These are phyloP conservation scores for Kingdonia uniflora DNA, from an alignment of 164 flowering plant species.

Conservation along the genomic window DNA sequence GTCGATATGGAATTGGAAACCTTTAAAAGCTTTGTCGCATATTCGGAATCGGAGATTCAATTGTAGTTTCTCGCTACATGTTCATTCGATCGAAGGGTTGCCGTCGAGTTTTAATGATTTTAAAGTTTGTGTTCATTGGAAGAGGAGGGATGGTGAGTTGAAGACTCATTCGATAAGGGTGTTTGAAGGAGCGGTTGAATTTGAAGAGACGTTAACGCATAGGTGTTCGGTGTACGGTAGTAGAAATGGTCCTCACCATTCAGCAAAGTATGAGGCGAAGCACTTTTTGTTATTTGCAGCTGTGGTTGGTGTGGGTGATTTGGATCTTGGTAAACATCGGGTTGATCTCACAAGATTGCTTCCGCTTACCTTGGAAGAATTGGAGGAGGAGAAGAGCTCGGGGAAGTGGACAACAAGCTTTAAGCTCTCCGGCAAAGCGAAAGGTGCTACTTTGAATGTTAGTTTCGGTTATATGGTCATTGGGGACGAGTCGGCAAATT, in stretches of 20 bases:
- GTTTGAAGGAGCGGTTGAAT: constrained; percentile 45
- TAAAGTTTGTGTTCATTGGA: constrained; percentile 70
- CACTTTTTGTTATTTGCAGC: constrained; percentile 62
- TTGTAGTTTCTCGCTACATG: constrained; percentile 57
- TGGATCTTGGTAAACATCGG: constrained; percentile 87
- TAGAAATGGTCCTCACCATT: constrained; percentile 68
- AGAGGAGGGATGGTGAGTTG: constrained; percentile 55
- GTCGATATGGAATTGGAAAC: constrained; percentile 76
- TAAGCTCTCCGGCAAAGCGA: constrained; percentile 68
- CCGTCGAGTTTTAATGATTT: constrained; percentile 31
- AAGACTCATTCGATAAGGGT: constrained; percentile 46
- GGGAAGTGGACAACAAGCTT: constrained; percentile 93
- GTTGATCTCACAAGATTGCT: constrained; percentile 88
- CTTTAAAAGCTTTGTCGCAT: constrained; percentile 56
- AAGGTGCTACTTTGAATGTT: constrained; percentile 74
- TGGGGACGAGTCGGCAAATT: constrained; percentile 24
- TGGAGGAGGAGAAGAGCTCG: constrained; percentile 78
- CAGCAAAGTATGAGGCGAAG: constrained; percentile 90
- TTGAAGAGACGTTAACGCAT: constrained; percentile 56
- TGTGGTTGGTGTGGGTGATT: constrained; percentile 38
- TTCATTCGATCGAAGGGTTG: constrained; percentile 64
- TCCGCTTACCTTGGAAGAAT: constrained; percentile 84
- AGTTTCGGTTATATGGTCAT: constrained; percentile 64
- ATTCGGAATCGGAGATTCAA: constrained; percentile 43
- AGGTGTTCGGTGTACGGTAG: constrained; percentile 66